phyloP scores from a whole-genome alignment of 2,329 filamentous ascomycete genomes.

The Trichothecium roseum region DNA sequence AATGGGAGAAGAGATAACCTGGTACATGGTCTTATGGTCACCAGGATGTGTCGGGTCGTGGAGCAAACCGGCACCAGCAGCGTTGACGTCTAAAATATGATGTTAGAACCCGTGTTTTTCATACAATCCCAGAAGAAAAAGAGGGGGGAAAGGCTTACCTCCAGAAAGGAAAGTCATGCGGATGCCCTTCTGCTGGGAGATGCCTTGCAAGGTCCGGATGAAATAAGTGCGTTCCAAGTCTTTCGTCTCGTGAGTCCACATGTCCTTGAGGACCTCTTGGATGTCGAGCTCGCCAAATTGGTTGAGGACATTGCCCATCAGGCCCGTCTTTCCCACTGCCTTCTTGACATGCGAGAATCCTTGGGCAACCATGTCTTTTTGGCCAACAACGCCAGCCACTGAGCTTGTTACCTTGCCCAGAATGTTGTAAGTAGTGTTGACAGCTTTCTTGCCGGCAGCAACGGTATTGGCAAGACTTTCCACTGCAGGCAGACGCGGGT shows the following conservation, averaged over 20 bases:
- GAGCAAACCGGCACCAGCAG: constrained; percentile 82
- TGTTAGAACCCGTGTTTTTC: no score
- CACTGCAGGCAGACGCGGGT: constrained; percentile 82
- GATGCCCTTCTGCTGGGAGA: constrained; percentile 87
- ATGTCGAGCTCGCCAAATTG: constrained; percentile 95
- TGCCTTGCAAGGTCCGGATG: constrained; percentile 90
- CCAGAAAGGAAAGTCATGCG: constrained; percentile 96
- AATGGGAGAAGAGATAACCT: constrained; percentile 86
- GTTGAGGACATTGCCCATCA: constrained; percentile 93
- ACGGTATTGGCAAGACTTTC: constrained; percentile 88
- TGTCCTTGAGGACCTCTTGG: constrained; percentile 85
- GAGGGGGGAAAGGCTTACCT: constrained; percentile 37
- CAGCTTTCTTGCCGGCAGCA: constrained; percentile 89
- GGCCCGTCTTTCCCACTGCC: constrained; percentile 84
- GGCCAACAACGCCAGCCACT: constrained; percentile 89
- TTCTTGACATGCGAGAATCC: constrained; percentile 95
- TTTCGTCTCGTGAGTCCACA: constrained; percentile 98
- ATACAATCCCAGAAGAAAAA: no score
- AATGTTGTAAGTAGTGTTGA: constrained; percentile 93
- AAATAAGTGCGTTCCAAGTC: constrained; percentile 94
- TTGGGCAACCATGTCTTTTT: constrained; percentile 83
- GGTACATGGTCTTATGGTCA: constrained; percentile 99
- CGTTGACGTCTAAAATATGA: constrained; percentile 58
- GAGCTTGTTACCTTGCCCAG: constrained; percentile 91
- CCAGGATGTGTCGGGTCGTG: constrained; percentile 86